Evolutionary conservation across 176 grass and related monocot species (phyloP).

Genomic region (Luzula sylvatica): DNA sequence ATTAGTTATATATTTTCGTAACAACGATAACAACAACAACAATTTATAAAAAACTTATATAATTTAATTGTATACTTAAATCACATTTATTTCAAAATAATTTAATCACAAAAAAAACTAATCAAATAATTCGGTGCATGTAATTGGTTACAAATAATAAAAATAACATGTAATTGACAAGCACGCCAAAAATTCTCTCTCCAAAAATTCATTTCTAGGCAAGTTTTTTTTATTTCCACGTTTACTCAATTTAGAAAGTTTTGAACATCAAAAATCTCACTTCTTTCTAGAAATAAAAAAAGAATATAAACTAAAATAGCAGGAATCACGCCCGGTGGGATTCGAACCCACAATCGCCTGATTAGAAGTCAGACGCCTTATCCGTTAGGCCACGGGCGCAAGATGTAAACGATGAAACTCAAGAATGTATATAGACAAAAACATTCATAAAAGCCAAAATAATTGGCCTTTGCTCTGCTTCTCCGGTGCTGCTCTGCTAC

Average conservation of each 20-base stretch:
- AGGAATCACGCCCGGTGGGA: slow-evolving; percentile 33
- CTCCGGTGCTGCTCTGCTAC: not conserved
- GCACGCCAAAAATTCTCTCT: not conserved
- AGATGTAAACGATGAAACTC: not conserved
- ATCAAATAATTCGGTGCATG: too few relatives aligned
- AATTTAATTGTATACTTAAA: too few relatives aligned
- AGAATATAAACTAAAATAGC: not conserved
- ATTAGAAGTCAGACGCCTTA: slow-evolving; percentile 93
- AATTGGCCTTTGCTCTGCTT: not conserved
- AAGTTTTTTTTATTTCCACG: too few relatives aligned
- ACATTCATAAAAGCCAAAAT: slow-evolving; percentile 9
- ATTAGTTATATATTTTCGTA: too few relatives aligned
- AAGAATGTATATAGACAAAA: not conserved
- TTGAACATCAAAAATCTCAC: not conserved
- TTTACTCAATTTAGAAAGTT: too few relatives aligned
- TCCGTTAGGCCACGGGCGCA: slow-evolving; percentile 88
- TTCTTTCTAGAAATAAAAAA: not conserved
- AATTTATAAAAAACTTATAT: too few relatives aligned
- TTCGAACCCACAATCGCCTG: slow-evolving; percentile 68
- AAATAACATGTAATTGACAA: not conserved
- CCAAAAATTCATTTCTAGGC: too few relatives aligned
- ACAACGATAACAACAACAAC: too few relatives aligned
- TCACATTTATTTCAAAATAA: too few relatives aligned
- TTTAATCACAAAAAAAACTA: too few relatives aligned
- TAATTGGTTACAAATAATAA: not conserved